Evolutionary conservation across 75 land plant species (phyloP).

Genomic region (Cunninghamia lanceolata): DNA sequence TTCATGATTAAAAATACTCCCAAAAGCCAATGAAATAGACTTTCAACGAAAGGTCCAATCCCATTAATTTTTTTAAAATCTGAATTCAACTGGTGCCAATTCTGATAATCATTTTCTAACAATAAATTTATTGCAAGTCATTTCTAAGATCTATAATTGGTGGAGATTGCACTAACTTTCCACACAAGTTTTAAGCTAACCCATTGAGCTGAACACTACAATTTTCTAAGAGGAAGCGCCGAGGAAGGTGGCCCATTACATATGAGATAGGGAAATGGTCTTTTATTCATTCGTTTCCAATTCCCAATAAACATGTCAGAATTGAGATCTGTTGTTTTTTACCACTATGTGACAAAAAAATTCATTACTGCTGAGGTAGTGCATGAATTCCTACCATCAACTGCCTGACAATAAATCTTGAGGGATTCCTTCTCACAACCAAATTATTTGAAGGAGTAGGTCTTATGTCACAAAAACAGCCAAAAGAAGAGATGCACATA

Average conservation of each 20-base stretch:
- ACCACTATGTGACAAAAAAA: background rate
- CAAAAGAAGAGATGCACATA: background rate
- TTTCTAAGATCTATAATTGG: background rate
- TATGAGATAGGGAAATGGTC: too few relatives aligned
- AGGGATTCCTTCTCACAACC: background rate
- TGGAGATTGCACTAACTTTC: background rate
- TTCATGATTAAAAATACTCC: background rate
- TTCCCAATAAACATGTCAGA: background rate
- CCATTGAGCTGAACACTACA: background rate
- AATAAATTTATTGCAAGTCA: background rate
- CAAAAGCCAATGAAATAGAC: background rate
- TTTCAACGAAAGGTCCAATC: background rate
- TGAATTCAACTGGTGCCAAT: background rate
- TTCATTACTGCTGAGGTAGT: background rate
- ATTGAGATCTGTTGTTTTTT: background rate
- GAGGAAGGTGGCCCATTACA: background rate
- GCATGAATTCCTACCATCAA: background rate
- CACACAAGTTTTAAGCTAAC: background rate
- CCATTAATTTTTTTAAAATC: too few relatives aligned
- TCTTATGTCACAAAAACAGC: background rate
- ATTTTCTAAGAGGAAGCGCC: background rate
- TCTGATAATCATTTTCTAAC: background rate
- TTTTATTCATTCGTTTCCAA: background rate
- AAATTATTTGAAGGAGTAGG: background rate
- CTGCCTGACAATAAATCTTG: background rate